phyloP scores from a whole-genome alignment of 495 filamentous ascomycete species.

The Monascus purpureus region DNA sequence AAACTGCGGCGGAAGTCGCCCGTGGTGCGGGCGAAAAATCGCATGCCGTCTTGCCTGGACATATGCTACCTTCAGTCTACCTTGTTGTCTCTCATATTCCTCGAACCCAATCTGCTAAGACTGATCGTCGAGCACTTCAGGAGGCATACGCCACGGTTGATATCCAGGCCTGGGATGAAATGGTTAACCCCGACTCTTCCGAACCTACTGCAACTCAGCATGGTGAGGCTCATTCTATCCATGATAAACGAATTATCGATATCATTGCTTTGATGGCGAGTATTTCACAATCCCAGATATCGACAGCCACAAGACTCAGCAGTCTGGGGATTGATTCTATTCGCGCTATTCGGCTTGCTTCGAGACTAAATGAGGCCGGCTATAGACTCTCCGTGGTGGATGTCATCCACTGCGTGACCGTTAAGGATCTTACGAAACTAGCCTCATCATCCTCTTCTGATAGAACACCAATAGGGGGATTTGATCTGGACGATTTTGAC shows the following conservation, averaged over 20 bases:
- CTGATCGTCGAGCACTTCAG: slow-evolving; percentile 16
- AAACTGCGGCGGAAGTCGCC: slow-evolving; percentile 9
- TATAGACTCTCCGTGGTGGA: slow-evolving; percentile 13
- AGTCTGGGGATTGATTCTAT: slow-evolving; percentile 24
- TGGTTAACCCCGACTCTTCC: slow-evolving; percentile 7
- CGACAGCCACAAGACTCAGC: slow-evolving; percentile 11
- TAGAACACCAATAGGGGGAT: slow-evolving; percentile 1
- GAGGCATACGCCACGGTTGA: slow-evolving; percentile 13
- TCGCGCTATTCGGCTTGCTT: slow-evolving; percentile 16
- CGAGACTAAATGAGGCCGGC: slow-evolving; percentile 13
- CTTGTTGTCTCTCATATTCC: slow-evolving; percentile 16
- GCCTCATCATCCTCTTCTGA: slow-evolving; percentile 2
- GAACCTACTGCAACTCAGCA: not conserved
- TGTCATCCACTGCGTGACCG: slow-evolving; percentile 13
- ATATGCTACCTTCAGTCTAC: slow-evolving; percentile 23
- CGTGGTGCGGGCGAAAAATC: slow-evolving; percentile 12
- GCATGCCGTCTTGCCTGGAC: slow-evolving; percentile 10
- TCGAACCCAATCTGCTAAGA: slow-evolving; percentile 20
- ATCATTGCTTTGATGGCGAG: slow-evolving; percentile 13
- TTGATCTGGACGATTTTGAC: slow-evolving; percentile 15
- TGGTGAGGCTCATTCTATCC: not conserved
- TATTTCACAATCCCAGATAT: slow-evolving; percentile 10
- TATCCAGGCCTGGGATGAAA: slow-evolving; percentile 16
- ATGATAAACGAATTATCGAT: slow-evolving; percentile 8
- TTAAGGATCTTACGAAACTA: slow-evolving; percentile 12